Evolutionary conservation across 345 rosid species (phyloP), one percentile per base, ranked within the genome.

Genomic region (Viola odorata): DNA sequence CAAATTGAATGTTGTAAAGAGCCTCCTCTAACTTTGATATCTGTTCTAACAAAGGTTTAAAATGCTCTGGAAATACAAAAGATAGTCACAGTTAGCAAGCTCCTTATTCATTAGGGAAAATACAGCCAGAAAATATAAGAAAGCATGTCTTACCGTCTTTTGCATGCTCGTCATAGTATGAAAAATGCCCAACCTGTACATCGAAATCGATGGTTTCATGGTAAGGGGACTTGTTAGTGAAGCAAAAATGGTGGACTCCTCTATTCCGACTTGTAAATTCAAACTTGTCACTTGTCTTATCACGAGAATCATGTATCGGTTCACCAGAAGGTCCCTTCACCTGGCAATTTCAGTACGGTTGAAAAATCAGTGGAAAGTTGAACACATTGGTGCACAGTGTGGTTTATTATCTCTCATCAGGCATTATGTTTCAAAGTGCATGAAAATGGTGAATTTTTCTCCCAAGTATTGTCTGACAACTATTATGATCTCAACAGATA

Each of bases 161-260:
- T 39, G 88, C 90, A 69, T 84, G 95, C 74, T 87, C 83, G 15
- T 82, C 86, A 50, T 74, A 60, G 73, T 75, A 82, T 4, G 90
- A 55, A 55, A 79, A 87, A 57, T 87, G 86, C 60, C 81, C 84
- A 55, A 81, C 86, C 42, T 81, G 83, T 6, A 87, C 83, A 64
- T 87, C 95, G 39, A 87, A 84, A 73, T 87, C 95, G 0, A 87
- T 38, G 3, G 84, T 84, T 77, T 84, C 95, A 40, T 82, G 84
- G 60, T 87, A 82, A 9, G 90, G 95, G 50, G 95, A 84, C 73
- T 71, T 84, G 76, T 87, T 87, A 37, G 78, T 67, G 72, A 87
- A 87, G 73, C 90, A 87, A 73, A 87, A 87, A 7, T 66, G 84
- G 51, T 87, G 81, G 10, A 87, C 77, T 63, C 90, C 95, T 67